phyloP scores from a whole-genome alignment of 257 asterid species.

The Ilex aquifolium region DNA sequence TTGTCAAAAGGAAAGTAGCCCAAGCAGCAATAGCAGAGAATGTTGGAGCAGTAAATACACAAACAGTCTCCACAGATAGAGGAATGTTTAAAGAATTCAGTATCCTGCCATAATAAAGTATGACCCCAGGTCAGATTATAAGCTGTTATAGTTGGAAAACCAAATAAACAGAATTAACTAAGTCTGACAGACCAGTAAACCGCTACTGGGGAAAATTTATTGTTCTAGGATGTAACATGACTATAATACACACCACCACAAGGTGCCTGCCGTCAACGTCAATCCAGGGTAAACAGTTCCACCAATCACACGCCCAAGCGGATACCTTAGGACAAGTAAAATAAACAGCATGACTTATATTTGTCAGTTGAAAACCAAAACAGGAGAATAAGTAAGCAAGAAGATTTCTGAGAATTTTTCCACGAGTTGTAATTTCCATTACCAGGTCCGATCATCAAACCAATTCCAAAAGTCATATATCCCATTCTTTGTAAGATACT shows the following conservation, averaged over 20 bases:
- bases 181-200: background rate
- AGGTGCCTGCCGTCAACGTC: conserved; percentile 91
- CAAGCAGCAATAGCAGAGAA: conserved; percentile 99
- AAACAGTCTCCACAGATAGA: conserved; percentile 96
- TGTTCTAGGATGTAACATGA: background rate
- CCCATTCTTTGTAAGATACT: conserved; percentile 85
- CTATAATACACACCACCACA: conserved; percentile 53
- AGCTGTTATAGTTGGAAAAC: background rate
- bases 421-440: conserved; percentile 24
- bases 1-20: conserved; percentile 94
- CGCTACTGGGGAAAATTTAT: too few species aligned
- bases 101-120: conserved; percentile 56
- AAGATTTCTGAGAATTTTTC: background rate
- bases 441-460: conserved; percentile 99
- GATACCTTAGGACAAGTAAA: conserved; percentile 58
- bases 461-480: conserved; percentile 99
- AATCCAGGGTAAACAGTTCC: conserved; percentile 99
- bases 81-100: conserved; percentile 82
- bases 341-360: background rate
- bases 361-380: background rate
- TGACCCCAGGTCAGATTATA: conserved; percentile 5
- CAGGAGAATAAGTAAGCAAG: background rate
- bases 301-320: conserved; percentile 98
- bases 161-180: background rate
- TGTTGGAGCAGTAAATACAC: conserved; percentile 96